Conservation (phyloP, 257 asterid genomes). For the Lithospermum erythrorhizon region DNA sequence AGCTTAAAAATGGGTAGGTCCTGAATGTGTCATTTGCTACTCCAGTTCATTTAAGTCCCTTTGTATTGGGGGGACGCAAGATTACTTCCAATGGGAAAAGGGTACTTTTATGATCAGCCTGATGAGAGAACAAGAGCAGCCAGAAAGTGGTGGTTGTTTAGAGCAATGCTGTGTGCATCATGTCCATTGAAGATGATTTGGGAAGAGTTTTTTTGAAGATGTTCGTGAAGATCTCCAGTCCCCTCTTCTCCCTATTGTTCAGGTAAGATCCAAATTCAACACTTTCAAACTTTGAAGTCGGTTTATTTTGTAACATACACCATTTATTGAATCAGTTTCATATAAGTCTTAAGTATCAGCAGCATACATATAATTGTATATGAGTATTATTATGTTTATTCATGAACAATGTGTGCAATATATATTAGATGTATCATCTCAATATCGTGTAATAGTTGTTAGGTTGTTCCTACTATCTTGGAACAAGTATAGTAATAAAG, state of each 20-base stretch:
- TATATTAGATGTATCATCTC: no score
- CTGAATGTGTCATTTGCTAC: conserved; percentile 30
- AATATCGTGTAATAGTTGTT: no score
- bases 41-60: conserved; percentile 24
- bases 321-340: no score
- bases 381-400: no score
- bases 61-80: conserved; percentile 29
- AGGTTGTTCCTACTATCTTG: no score
- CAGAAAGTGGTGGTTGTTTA: conserved; percentile 20
- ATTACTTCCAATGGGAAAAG: conserved; percentile 25
- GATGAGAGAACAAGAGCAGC: conserved; percentile 26
- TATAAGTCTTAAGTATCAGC: no score
- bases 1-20: conserved; percentile 21
- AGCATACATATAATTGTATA: no score
- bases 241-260: conserved; percentile 25
- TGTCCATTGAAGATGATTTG: conserved; percentile 26
- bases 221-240: conserved; percentile 23
- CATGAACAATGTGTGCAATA: no score
- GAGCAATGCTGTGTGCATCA: conserved; percentile 34
- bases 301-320: no score
- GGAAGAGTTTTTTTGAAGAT: conserved; percentile 15
- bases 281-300: no score
- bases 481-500: no score
- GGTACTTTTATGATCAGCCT: conserved; percentile 16
- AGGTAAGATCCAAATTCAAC: conserved; percentile 12